Conservation (phyloP, 78 protist genomes). For the Dictyostelium brefeldianum region DNA sequence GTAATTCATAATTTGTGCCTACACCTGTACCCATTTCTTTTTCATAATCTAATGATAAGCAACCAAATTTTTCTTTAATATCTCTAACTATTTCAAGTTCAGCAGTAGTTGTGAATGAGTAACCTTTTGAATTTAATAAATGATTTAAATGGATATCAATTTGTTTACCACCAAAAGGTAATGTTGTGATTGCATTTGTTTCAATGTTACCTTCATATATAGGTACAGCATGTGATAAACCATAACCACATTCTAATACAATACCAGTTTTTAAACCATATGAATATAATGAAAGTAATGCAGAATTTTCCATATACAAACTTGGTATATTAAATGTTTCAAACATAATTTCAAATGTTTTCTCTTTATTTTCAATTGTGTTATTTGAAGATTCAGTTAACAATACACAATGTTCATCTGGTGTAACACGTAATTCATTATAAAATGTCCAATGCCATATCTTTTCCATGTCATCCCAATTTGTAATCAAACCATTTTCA, state of each 20-base stretch:
- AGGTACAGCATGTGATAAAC: slow-evolving; percentile 95
- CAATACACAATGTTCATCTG: slow-evolving; percentile 96
- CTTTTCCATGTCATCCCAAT: slow-evolving; percentile 95
- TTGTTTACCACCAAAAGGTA: slow-evolving; percentile 91
- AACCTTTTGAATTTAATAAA: slow-evolving; percentile 95
- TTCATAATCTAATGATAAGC: slow-evolving; percentile 43
- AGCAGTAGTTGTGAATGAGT: slow-evolving; percentile 94
- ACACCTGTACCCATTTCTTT: no score
- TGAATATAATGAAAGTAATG: slow-evolving; percentile 93
- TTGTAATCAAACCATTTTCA: slow-evolving; percentile 65
- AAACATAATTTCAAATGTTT: slow-evolving; percentile 95
- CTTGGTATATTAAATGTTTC: slow-evolving; percentile 97
- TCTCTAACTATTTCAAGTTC: slow-evolving; percentile 88
- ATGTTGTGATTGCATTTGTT: background rate
- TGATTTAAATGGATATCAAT: slow-evolving; percentile 89
- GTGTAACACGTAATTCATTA: slow-evolving; percentile 94
- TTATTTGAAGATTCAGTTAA: slow-evolving; percentile 97
- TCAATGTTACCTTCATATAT: slow-evolving; percentile 93
- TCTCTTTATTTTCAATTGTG: slow-evolving; percentile 96
- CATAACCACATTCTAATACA: slow-evolving; percentile 98
- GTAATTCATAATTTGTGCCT: no score
- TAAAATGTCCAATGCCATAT: slow-evolving; percentile 97
- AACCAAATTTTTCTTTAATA: slow-evolving; percentile 76
- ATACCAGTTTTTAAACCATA: slow-evolving; percentile 91
- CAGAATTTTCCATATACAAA: slow-evolving; percentile 81